A percentile compares a stretch with the other conserved stretches of the same genome.
phyloP scores from a whole-genome alignment of 1,284 basidiomycete species.

The Trametes polyzona region DNA sequence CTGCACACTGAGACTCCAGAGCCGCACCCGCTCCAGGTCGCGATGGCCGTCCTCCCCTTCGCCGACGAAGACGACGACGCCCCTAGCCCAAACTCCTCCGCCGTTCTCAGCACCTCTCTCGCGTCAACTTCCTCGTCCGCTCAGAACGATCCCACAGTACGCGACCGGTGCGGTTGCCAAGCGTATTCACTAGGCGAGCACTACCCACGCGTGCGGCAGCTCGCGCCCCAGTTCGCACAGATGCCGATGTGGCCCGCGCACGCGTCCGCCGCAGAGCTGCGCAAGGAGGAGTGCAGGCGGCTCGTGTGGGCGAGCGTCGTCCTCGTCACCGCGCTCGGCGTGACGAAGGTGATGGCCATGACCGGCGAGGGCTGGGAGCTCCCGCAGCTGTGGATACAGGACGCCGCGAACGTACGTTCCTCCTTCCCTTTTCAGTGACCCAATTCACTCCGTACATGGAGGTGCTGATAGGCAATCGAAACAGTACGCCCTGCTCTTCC shows the following conservation, averaged over 20 bases:
- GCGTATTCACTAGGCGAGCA: slow-evolving; percentile 51
- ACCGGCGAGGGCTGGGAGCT: slow-evolving; percentile 37
- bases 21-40: not conserved
- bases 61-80: not conserved
- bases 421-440: no score
- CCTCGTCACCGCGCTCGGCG: slow-evolving; percentile 62
- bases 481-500: slow-evolving; percentile 69
- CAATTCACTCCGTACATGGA: no score
- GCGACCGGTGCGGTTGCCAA: slow-evolving; percentile 56
- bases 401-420: slow-evolving; percentile 65
- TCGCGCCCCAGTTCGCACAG: slow-evolving; percentile 64
- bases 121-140: no score
- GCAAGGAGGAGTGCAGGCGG: slow-evolving; percentile 68
- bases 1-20: not conserved
- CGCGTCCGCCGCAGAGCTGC: slow-evolving; percentile 61
- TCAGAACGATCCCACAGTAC: no score
- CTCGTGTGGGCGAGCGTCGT: slow-evolving; percentile 71
- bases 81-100: not conserved
- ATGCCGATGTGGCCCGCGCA: slow-evolving; percentile 63
- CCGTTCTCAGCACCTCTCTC: no score
- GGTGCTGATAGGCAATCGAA: no score
- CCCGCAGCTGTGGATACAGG: slow-evolving; percentile 58
- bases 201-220: slow-evolving; percentile 50
- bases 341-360: slow-evolving; percentile 42
- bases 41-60: not conserved